Base-by-base conservation (phyloP, 169 alveolate species). In the Besnoitia besnoiti region DNA sequence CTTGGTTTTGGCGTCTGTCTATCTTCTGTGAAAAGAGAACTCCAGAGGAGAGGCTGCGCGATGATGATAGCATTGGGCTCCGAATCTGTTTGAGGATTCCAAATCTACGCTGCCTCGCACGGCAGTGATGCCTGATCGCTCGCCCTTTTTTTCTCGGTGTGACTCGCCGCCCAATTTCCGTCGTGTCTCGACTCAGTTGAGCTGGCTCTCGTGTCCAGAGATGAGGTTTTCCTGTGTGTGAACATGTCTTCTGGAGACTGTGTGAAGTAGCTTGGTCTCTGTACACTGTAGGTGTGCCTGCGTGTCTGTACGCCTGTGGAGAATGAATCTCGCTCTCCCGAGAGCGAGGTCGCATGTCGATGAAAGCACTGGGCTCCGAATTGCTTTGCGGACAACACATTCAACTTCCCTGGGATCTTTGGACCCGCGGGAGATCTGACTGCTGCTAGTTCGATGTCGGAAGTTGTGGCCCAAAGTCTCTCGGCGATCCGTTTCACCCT, bases 11-110 rank as follows among this genome's bases (percentile, higher is more conserved):
- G 33, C 7, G 30, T 16, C 4, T n/a, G 67, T 55, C 12, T 19
- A 55, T 1, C 67, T 21, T 55, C 5, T 55, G 30, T 55, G 24
- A 19, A 21, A 55, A 5, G 30, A 55, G 67, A 55, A 55, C 67
- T 5, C 16, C 59, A 49, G 24, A 16, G 24, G 67, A 55, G 67
- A 19, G 67, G n/a, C 82, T 73, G 39, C 47, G 24, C 40, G 55
- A 12, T 77, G 87, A 77, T 77, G 87, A 77, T 16, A 77, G 87
- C 87, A 77, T 77, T 77, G 87, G 87, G 87, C 87, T 77, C 87
- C 87, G 87, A 77, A 44, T 21, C 39, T 1, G 12, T 8, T 73
- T 73, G 82, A 1, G 82, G 82, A 73, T 73, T 27, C 44, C 44
- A 73, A 73, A 8, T 1, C 14, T 16, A 7, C 8, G 8, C 46